Conservation (phyloP, 1,284 basidiomycete genomes). For the Fomitopsis pinicola region DNA sequence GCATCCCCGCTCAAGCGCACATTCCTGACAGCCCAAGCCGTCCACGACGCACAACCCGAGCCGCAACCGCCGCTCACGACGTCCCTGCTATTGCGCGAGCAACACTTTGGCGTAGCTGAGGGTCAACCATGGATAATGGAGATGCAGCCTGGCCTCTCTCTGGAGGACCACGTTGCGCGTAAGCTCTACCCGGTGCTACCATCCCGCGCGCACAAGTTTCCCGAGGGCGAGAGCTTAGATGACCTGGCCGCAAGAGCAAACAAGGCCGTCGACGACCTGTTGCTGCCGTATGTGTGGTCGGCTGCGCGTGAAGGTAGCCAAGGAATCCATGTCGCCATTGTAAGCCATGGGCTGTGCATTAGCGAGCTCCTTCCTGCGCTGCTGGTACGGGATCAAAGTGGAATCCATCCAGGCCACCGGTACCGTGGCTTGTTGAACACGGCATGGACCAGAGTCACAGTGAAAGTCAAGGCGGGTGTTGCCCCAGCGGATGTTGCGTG, state of each 20-base stretch:
- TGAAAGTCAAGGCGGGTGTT: constrained; percentile 28
- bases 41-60: constrained; percentile 47
- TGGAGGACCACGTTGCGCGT: constrained; percentile 47
- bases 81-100: constrained; percentile 55
- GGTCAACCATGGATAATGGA: constrained; percentile 47
- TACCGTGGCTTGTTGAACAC: constrained; percentile 64
- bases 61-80: constrained; percentile 54
- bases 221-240: constrained; percentile 68
- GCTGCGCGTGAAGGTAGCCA: constrained; percentile 34
- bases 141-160: constrained; percentile 30
- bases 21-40: constrained; percentile 60
- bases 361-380: constrained; percentile 57
- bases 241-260: constrained; percentile 65
- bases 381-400: constrained; percentile 36
- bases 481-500: neutral
- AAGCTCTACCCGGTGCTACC: constrained; percentile 49
- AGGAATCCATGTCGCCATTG: constrained; percentile 60
- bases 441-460: constrained; percentile 59
- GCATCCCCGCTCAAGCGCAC: constrained; percentile 82
- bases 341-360: constrained; percentile 81
- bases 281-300: constrained; percentile 54
- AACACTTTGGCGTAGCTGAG: constrained; percentile 73
- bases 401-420: constrained; percentile 26
- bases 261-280: constrained; percentile 50
- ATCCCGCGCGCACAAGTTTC: constrained; percentile 54